phyloP scores from a whole-genome alignment of 139 green algal genomes.

The Chlorella sorokiniana region DNA sequence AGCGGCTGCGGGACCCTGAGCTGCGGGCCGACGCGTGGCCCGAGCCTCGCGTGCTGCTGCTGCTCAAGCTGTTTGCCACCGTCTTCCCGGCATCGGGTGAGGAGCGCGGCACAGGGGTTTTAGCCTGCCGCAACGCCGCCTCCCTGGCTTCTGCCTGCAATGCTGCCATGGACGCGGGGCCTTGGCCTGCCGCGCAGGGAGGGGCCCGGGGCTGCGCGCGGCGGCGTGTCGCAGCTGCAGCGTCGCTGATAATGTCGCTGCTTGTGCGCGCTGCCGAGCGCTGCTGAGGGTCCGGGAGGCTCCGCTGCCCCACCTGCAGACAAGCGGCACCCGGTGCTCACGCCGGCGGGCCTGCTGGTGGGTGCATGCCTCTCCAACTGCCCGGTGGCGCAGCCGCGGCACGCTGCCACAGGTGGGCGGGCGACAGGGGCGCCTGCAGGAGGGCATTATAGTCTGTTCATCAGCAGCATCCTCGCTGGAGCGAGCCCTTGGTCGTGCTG shows the following conservation, averaged over 20 bases:
- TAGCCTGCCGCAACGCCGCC: not conserved
- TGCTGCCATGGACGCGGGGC: too few relatives aligned
- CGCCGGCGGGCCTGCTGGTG: slow-evolving; percentile 68
- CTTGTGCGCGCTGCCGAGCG: too few relatives aligned
- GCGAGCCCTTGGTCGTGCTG: too few relatives aligned
- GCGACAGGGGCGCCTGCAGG: too few relatives aligned
- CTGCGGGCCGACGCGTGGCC: slow-evolving; percentile 44
- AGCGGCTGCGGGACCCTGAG: slow-evolving; percentile 39
- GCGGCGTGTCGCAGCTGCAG: too few relatives aligned
- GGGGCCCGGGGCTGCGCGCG: too few relatives aligned
- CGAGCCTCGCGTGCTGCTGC: slow-evolving; percentile 66
- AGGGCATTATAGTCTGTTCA: not conserved
- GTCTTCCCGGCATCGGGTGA: slow-evolving; percentile 78
- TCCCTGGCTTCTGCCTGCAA: not conserved
- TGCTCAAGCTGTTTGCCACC: slow-evolving; percentile 81
- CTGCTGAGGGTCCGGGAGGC: too few relatives aligned
- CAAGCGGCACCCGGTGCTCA: slow-evolving; percentile 83
- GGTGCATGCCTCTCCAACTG: slow-evolving; percentile 58
- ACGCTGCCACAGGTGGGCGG: slow-evolving; percentile 46
- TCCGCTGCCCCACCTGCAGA: slow-evolving; percentile 52
- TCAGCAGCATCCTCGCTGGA: not conserved
- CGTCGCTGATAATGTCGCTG: too few relatives aligned
- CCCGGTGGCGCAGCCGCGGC: slow-evolving; percentile 45
- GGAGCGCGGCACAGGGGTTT: not conserved
- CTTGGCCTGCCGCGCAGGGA: too few relatives aligned